phyloP scores from a whole-genome alignment of 176 grass and related monocot species.

The Guadua angustifolia region DNA sequence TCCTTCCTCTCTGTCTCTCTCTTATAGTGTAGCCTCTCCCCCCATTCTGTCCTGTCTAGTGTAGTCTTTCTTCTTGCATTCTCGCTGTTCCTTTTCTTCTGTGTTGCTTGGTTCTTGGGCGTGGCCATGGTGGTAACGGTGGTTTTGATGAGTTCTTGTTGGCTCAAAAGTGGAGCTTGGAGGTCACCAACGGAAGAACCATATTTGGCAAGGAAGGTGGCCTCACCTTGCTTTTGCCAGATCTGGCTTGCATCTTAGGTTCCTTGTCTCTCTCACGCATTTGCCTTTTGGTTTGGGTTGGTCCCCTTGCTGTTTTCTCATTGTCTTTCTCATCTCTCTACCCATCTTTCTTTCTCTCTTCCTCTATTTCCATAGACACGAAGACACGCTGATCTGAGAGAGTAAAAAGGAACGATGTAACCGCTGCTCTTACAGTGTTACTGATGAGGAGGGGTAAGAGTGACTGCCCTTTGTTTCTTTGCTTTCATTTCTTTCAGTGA shows the following conservation, averaged over 20 bases:
- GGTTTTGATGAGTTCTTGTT: conserved; percentile 52
- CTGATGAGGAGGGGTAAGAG: background rate
- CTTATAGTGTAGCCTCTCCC: background rate
- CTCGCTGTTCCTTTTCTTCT: background rate
- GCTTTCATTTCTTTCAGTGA: background rate
- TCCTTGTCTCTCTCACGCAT: conserved; percentile 12
- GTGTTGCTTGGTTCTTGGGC: conserved; percentile 2
- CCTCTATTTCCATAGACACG: background rate
- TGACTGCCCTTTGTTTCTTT: background rate
- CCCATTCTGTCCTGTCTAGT: background rate
- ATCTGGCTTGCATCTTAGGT: conserved; percentile 50
- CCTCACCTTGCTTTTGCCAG: conserved; percentile 45
- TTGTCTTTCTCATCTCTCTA: background rate
- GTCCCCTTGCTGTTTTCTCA: background rate
- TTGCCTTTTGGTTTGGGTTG: conserved; percentile 8
- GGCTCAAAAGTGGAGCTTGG: conserved; percentile 51
- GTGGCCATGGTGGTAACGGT: conserved; percentile 36
- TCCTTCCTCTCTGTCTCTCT: background rate
- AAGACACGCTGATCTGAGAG: background rate
- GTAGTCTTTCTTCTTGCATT: background rate
- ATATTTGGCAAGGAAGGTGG: conserved; percentile 55
- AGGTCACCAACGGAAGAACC: conserved; percentile 33
- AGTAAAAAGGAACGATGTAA: too few species aligned
- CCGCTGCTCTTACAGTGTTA: background rate
- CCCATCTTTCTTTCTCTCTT: background rate